Conservation (phyloP, 345 rosid genomes). For the Salix exigua region DNA sequence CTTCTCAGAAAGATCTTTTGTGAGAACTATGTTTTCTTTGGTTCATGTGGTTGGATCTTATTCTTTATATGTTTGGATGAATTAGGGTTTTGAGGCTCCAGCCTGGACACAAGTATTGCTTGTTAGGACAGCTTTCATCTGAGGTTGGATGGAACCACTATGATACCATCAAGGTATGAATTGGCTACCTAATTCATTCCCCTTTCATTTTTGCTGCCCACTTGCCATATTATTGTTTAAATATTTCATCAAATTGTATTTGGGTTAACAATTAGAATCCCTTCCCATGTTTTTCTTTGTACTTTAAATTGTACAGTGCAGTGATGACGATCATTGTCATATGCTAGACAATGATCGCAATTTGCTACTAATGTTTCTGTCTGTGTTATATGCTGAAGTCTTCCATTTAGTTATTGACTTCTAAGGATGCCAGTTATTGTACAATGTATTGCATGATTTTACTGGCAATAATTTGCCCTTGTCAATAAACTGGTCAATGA, state of each 20-base stretch:
- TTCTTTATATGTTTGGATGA: background rate
- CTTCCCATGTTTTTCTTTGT: background rate
- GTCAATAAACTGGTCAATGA: background rate
- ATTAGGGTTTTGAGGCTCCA: constrained; percentile 37
- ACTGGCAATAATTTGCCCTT: background rate
- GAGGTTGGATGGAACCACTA: constrained; percentile 36
- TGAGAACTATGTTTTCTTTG: too few relatives aligned
- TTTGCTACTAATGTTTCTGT: background rate
- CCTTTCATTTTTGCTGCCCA: background rate
- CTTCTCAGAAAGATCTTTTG: background rate
- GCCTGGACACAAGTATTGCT: constrained; percentile 32
- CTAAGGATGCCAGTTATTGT: background rate
- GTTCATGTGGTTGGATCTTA: background rate
- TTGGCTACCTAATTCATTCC: background rate
- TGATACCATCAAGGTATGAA: constrained; percentile 30
- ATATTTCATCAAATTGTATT: background rate
- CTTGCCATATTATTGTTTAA: background rate
- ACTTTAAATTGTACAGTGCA: background rate
- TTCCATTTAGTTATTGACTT: background rate
- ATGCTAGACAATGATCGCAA: background rate
- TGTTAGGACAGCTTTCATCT: constrained; percentile 31
- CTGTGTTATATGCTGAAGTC: background rate
- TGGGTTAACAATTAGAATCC: background rate
- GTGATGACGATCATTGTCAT: background rate
- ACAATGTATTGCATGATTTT: background rate